Conservation (phyloP, 192 early-diverging fungal genomes). For the Umbelopsis isabellina region DNA sequence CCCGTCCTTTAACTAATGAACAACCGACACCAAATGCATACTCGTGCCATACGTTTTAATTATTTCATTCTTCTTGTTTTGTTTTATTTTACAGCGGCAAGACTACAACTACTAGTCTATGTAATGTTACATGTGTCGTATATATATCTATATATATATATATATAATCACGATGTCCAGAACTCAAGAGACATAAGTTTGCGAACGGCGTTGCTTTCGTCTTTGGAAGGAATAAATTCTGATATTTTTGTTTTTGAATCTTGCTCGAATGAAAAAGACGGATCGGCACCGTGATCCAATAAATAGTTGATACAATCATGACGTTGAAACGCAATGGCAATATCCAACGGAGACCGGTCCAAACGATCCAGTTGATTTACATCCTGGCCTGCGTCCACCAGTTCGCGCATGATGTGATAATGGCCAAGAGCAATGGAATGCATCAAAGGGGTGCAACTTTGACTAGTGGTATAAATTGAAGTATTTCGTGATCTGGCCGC, state of each 20-base stretch:
- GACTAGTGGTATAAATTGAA: neutral
- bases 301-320: slow-evolving; percentile 11
- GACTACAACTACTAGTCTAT: neutral
- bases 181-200: slow-evolving; percentile 16
- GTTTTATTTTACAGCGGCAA: neutral
- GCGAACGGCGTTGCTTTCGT: neutral
- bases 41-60: neutral
- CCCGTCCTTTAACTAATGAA: neutral
- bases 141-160: too few species aligned
- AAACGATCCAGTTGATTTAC: slow-evolving; percentile 3
- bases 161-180: neutral
- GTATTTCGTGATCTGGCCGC: neutral
- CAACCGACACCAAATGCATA: neutral
- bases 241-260: neutral
- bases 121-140: slow-evolving; percentile 13
- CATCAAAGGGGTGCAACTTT: neutral
- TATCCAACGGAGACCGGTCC: neutral
- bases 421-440: slow-evolving; percentile 12
- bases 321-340: slow-evolving; percentile 5
- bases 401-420: slow-evolving; percentile 9
- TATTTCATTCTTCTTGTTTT: neutral
- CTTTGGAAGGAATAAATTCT: neutral
- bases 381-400: neutral
- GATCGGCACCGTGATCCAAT: neutral
- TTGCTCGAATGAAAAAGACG: neutral